Base-by-base conservation (phyloP, 805 yeast species). In the Ascoidea tarda region DNA sequence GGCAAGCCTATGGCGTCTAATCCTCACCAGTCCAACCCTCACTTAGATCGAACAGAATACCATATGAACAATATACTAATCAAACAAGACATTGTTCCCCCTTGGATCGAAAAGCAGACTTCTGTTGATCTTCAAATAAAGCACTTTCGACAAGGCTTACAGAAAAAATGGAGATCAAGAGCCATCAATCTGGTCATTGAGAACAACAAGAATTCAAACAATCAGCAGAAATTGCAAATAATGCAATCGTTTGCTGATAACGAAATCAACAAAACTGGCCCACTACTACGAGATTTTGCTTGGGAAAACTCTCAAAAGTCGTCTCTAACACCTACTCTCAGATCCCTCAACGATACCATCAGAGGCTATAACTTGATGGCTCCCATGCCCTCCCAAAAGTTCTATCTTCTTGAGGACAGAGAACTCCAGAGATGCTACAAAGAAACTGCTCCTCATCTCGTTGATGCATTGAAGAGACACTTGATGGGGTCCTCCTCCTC, bases 51-150 rank as follows among this genome's bases (percentile, higher is more conserved):
- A 55, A 86, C 80, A 52, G 95, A 83, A 59, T 87, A 81, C 63
- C 87, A 87, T 62, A 66, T 89, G 68, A 89, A 89, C 66, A 80
- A 85, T 56, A 82, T 89, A 48, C 66, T 89, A 53, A 77, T 75
- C 51, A 75, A 78, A 47, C 96, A 89, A 64, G 89, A 87, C 50
- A 81, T 87, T 0, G 69, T 81, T 8, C 96, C 96, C 0, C 95
- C 95, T 0, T 89, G 96, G 96, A 82, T 89, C 45, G 95, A 87
- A 59, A 81, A 78, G 52, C 93, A 86, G 63, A 71, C 77, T 16
- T 72, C 77, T 1, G 77, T 83, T 4, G 73, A 75, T 47, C 55
- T 59, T 1, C 77, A 76, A 45, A 71, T 84, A 6, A 62, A 59
- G 2, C 60, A 60, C 0, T 79, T 86, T 52, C 65, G 89, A 51